Conservation (phyloP, 345 rosid genomes). For the Bruguiera sexangula region DNA sequence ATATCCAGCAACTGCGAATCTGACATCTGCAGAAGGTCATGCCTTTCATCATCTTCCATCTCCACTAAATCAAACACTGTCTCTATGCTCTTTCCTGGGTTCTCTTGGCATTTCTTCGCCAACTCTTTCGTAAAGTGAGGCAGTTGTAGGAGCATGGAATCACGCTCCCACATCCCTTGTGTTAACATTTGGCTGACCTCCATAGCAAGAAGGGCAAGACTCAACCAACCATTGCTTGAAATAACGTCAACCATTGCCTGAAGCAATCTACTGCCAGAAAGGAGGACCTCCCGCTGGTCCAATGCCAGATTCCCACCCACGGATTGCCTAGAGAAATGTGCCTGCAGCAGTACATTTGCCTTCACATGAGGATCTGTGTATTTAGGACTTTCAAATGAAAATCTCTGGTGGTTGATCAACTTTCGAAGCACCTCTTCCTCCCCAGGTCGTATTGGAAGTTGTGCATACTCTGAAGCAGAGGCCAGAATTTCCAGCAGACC, state of each 20-base stretch:
- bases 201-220: slow-evolving; percentile 87
- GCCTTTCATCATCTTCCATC: slow-evolving; percentile 86
- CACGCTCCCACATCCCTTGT: slow-evolving; percentile 96
- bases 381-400: slow-evolving; percentile 75
- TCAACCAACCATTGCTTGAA: slow-evolving; percentile 86
- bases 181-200: slow-evolving; percentile 96
- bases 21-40: slow-evolving; percentile 66
- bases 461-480: slow-evolving; percentile 84
- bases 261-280: slow-evolving; percentile 69
- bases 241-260: slow-evolving; percentile 92
- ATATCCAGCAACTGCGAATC: slow-evolving; percentile 68
- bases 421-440: slow-evolving; percentile 79
- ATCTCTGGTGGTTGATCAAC: slow-evolving; percentile 85
- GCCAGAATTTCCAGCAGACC: slow-evolving; percentile 85
- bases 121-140: slow-evolving; percentile 84
- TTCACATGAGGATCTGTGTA: slow-evolving; percentile 80
- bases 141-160: slow-evolving; percentile 85
- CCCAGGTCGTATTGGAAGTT: slow-evolving; percentile 74
- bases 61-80: slow-evolving; percentile 81
- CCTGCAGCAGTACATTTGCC: slow-evolving; percentile 88
- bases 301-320: slow-evolving; percentile 65
- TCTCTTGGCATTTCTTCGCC: slow-evolving; percentile 79
- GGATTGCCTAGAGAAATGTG: slow-evolving; percentile 83
- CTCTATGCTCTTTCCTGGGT: slow-evolving; percentile 71
- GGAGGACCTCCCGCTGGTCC: slow-evolving; percentile 82